A percentile compares a stretch with the other conserved stretches of the same genome.
phyloP scores from a whole-genome alignment of 2,329 filamentous ascomycete species.

The Aspergillus sp. region DNA sequence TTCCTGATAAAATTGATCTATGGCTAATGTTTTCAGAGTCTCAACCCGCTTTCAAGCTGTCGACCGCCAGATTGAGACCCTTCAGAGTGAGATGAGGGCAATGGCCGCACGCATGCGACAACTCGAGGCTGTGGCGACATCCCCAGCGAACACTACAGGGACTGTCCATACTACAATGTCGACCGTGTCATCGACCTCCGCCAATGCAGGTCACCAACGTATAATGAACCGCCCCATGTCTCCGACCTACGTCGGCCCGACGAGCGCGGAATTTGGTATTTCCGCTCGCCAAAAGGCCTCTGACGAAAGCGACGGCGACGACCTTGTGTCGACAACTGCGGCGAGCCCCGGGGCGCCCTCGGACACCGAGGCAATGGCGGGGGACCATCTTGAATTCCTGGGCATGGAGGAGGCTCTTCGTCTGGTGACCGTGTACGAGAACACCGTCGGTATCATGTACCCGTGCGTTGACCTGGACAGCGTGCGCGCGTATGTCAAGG shows the following conservation, averaged over 20 bases:
- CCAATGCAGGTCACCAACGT: slow-evolving; percentile 21
- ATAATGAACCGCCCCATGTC: slow-evolving; percentile 33
- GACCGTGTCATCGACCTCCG: slow-evolving; percentile 12
- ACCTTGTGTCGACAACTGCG: slow-evolving; percentile 17
- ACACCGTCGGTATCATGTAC: slow-evolving; percentile 88
- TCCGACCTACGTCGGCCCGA: slow-evolving; percentile 34
- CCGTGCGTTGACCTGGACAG: slow-evolving; percentile 72
- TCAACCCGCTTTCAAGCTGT: slow-evolving; percentile 21
- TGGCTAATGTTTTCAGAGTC: slow-evolving; percentile 9
- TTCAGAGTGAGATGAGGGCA: slow-evolving; percentile 29
- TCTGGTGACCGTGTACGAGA: slow-evolving; percentile 74
- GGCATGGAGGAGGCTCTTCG: slow-evolving; percentile 74
- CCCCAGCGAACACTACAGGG: slow-evolving; percentile 8
- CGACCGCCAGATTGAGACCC: slow-evolving; percentile 25
- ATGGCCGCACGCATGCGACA: slow-evolving; percentile 29
- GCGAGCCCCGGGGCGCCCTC: slow-evolving; percentile 22
- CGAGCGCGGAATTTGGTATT: slow-evolving; percentile 37
- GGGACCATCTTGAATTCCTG: slow-evolving; percentile 74
- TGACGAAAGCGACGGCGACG: slow-evolving; percentile 19
- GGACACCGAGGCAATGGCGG: slow-evolving; percentile 35
- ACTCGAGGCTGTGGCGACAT: slow-evolving; percentile 21
- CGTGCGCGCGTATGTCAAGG: slow-evolving; percentile 52
- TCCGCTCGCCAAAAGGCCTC: slow-evolving; percentile 10
- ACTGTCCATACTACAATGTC: slow-evolving; percentile 8
- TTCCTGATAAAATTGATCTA: not conserved